Evolutionary conservation across 2,329 filamentous ascomycete species (phyloP), one percentile per base, ranked within the genome.

Genomic region (Fusarium sp.): DNA sequence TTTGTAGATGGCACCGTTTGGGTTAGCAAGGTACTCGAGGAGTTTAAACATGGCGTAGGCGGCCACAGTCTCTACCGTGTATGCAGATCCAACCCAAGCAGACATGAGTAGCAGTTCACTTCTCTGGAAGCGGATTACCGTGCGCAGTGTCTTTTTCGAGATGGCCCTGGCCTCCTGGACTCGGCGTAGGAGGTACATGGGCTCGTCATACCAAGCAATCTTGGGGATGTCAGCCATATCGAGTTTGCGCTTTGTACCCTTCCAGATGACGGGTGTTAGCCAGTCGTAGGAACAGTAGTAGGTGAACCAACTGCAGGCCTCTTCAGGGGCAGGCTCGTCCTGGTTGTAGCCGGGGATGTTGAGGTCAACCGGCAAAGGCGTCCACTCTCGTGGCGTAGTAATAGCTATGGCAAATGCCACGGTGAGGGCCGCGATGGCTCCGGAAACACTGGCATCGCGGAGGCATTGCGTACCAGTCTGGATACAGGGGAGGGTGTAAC

Each of bases 151-250:
- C 18, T 80, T 84, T 68, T 81, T 83, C 31, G 83, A 83, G 65
- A 83, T 83, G 31, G 77, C 75, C 3, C 88, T 84, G 14, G 87
- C 86, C 20, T 81, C 75, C 29, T 85, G 83, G 13, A 89, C 80
- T 66, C 81, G 83, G 24, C 80, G 79, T 2, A 88, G 80, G 18
- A 89, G 83, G 60, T 87, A 79, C 24, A 85, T 77, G 10, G 88
- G 88, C 69, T 89, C 87, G 61, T 89, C 88, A 71, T 89, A 89
- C 86, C 87, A 89, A 2, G 88, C 86, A 34, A 89, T 79, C 31
- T 75, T 82, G 4, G 87, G 87, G 22, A 89, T 83, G 71, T 85
- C 84, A 40, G 85, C 82, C 73, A 87, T 82, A 29, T 85, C 84
- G 63, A 89, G 80, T 61, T 84, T 81, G 7, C 82, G 80, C 35